These are phyloP conservation scores for Zygnema circumcarinatum DNA, from an alignment of 139 green algal species.

Conservation along the genomic window DNA sequence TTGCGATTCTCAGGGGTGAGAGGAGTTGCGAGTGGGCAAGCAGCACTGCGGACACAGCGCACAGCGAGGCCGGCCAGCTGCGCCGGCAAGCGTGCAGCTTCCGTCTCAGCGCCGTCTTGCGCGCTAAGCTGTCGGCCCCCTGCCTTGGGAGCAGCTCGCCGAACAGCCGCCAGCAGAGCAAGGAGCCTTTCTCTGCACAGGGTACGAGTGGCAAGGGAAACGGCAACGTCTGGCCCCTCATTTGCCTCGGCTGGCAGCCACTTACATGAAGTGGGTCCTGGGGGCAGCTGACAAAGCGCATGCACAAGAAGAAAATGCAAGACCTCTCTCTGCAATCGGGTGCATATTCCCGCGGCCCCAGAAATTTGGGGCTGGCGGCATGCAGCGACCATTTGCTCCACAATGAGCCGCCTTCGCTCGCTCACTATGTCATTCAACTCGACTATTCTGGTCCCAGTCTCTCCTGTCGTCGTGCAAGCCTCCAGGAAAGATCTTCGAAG, in stretches of 20 bases:
- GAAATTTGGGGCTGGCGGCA: not conserved
- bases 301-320: slow-evolving; percentile 13
- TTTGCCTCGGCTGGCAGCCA: not conserved
- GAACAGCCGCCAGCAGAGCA: not conserved
- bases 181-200: not conserved
- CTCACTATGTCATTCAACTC: slow-evolving; percentile 8
- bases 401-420: slow-evolving; percentile 14
- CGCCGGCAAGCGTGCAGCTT: not conserved
- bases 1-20: not conserved
- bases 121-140: not conserved
- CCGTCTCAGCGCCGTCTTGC: not conserved
- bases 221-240: not conserved
- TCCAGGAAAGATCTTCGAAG: slow-evolving; percentile 24
- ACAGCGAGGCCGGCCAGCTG: not conserved
- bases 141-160: not conserved
- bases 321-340: not conserved
- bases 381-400: slow-evolving; percentile 37
- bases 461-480: not conserved
- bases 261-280: not conserved
- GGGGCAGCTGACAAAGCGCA: not conserved
- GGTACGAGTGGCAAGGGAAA: not conserved
- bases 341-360: not conserved
- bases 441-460: not conserved
- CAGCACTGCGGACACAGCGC: not conserved
- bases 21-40: not conserved